Percentiles rank a stretch among this genome's conserved stretches.
These are phyloP conservation scores for Globisporangium spinosum DNA, from an alignment of 352 stramenopile species.

Conservation along the genomic window DNA sequence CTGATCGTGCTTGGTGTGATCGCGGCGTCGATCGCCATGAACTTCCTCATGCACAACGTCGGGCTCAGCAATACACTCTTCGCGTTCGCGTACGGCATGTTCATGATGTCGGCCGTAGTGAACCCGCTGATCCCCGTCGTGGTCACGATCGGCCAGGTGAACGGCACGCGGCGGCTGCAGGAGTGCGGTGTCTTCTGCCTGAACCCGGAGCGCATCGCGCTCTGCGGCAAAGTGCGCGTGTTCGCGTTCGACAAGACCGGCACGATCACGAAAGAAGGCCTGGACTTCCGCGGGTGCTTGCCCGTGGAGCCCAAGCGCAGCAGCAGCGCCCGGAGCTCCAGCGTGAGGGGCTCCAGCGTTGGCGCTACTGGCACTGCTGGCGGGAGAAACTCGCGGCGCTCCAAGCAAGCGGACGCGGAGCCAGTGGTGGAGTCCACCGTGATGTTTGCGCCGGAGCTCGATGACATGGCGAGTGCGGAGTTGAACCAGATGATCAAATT, in stretches of 20 bases:
- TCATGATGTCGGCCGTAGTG: constrained; percentile 51
- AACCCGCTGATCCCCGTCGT: constrained; percentile 77
- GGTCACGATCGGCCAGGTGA: constrained; percentile 71
- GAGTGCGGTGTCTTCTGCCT: constrained; percentile 58
- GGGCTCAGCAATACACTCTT: constrained; percentile 54
- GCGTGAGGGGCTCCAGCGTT: neutral
- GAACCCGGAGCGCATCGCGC: constrained; percentile 62
- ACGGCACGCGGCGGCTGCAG: constrained; percentile 56
- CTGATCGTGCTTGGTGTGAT: constrained; percentile 59
- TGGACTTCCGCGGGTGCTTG: constrained; percentile 52
- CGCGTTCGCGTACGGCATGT: constrained; percentile 55
- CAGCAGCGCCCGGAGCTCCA: neutral
- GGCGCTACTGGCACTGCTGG: neutral
- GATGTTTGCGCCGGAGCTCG: constrained; percentile 16
- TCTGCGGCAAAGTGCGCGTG: constrained; percentile 79
- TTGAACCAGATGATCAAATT: constrained; percentile 23
- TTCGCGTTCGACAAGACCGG: constrained; percentile 89
- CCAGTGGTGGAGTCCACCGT: neutral
- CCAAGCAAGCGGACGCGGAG: neutral
- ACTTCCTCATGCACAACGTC: constrained; percentile 41
- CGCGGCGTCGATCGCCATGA: constrained; percentile 39
- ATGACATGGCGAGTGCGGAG: constrained; percentile 15
- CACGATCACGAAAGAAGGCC: constrained; percentile 79
- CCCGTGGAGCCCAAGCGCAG: constrained; percentile 8
- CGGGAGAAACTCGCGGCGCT: neutral